Percentiles rank a stretch among this genome's conserved stretches.
Evolutionary conservation across 768 basidiomycete genomes (phyloP).

Genomic region (Podaxis mareebaensis): DNA sequence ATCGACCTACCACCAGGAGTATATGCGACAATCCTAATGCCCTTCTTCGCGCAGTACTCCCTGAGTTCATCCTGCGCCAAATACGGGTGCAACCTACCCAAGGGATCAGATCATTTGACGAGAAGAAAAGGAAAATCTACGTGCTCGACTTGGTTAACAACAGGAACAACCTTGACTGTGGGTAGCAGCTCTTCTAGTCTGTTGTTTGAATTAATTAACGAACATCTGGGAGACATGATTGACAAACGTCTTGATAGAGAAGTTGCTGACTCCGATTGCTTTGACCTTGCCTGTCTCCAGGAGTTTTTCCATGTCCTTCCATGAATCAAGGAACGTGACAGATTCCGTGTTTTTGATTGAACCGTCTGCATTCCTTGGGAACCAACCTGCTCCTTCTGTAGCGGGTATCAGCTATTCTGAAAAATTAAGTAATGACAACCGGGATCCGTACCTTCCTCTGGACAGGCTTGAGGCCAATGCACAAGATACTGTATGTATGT

Average conservation of each 20-base stretch:
- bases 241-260: slow-evolving; percentile 53
- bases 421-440: not conserved
- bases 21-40: slow-evolving; percentile 50
- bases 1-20: slow-evolving; percentile 40
- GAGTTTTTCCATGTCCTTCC: slow-evolving; percentile 53
- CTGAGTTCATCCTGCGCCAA: slow-evolving; percentile 47
- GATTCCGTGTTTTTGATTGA: slow-evolving; percentile 30
- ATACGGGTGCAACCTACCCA: slow-evolving; percentile 48
- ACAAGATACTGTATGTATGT: slow-evolving; percentile 39
- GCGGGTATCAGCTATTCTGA: not conserved
- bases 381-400: slow-evolving; percentile 15
- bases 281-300: slow-evolving; percentile 44
- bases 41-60: slow-evolving; percentile 47
- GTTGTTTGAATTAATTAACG: not conserved
- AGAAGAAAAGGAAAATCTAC: slow-evolving; percentile 13
- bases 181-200: slow-evolving; percentile 30
- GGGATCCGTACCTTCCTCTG: slow-evolving; percentile 27
- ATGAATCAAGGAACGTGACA: slow-evolving; percentile 41
- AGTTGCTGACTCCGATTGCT: slow-evolving; percentile 61
- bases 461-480: slow-evolving; percentile 48
- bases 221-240: not conserved
- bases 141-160: slow-evolving; percentile 49
- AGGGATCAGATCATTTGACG: not conserved
- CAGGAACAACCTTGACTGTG: slow-evolving; percentile 42
- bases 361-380: slow-evolving; percentile 32